Percentiles rank a stretch among this genome's conserved stretches.
Evolutionary conservation across 345 rosid species (phyloP).

Genomic region (Viola odorata): DNA sequence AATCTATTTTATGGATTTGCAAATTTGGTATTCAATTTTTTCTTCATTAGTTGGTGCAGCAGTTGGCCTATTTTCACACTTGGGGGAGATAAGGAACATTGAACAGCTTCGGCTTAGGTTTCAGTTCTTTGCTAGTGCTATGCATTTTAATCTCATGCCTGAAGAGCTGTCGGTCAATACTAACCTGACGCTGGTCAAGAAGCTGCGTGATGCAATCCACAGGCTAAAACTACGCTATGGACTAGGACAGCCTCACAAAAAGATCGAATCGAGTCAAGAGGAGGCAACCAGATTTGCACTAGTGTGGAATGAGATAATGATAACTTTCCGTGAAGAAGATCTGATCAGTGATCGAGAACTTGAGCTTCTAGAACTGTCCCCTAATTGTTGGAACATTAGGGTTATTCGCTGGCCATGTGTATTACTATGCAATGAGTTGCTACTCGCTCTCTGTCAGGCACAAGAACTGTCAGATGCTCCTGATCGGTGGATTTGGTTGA

Average conservation of each 20-base stretch:
- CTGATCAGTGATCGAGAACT: constrained; percentile 61
- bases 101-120: constrained; percentile 84
- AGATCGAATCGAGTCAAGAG: constrained; percentile 79
- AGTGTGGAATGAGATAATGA: constrained; percentile 84
- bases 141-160: constrained; percentile 90
- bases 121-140: constrained; percentile 84
- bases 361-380: constrained; percentile 79
- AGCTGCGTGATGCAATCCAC: constrained; percentile 70
- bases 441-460: constrained; percentile 77
- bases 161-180: constrained; percentile 46
- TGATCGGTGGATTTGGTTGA: constrained; percentile 74
- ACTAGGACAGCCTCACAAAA: constrained; percentile 67
- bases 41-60: constrained; percentile 60
- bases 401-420: constrained; percentile 91
- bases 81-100: constrained; percentile 87
- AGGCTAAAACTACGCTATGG: constrained; percentile 76
- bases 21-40: constrained; percentile 83
- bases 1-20: constrained; percentile 77
- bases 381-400: constrained; percentile 75
- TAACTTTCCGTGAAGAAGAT: constrained; percentile 81
- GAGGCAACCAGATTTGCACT: constrained; percentile 81
- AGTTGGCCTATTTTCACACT: constrained; percentile 68
- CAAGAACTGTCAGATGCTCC: constrained; percentile 66
- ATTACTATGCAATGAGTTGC: constrained; percentile 81
- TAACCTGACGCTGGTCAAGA: constrained; percentile 60